phyloP scores from a whole-genome alignment of 2,329 filamentous ascomycete genomes.

The Trichoderma sp. region DNA sequence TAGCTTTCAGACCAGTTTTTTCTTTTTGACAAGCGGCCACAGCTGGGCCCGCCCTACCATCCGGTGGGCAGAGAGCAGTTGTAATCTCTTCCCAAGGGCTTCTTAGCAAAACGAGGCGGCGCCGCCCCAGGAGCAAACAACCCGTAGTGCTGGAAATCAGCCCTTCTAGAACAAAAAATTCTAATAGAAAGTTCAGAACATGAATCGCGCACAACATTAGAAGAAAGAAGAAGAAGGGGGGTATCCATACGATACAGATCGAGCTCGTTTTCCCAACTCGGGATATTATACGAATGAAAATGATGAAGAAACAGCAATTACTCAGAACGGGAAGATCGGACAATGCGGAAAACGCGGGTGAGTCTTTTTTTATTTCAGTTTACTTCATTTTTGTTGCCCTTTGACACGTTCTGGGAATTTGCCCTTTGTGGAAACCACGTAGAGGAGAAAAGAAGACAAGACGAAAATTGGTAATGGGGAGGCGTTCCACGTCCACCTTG shows the following conservation, averaged over 20 bases:
- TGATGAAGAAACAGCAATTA: neutral
- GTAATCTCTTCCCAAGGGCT: neutral
- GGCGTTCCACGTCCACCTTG: neutral
- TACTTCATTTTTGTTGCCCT: neutral
- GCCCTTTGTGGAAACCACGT: neutral
- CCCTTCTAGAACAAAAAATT: conserved; percentile 2
- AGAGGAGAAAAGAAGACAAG: neutral
- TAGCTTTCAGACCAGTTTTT: neutral
- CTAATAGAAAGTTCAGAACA: neutral
- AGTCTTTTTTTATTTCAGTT: neutral
- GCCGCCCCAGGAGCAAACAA: neutral
- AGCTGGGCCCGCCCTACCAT: neutral
- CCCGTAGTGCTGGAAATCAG: neutral
- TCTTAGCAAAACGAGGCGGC: neutral
- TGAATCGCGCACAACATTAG: neutral
- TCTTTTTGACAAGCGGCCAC: neutral
- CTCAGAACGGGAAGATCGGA: neutral
- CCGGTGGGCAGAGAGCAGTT: neutral
- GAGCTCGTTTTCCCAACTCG: neutral
- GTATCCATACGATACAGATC: neutral
- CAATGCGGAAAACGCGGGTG: neutral
- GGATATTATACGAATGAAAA: neutral
- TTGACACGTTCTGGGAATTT: no score
- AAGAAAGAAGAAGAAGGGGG: neutral
- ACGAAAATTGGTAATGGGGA: neutral